Conservation (phyloP, 148 eudicot genomes). For the Oxyria digyna region DNA sequence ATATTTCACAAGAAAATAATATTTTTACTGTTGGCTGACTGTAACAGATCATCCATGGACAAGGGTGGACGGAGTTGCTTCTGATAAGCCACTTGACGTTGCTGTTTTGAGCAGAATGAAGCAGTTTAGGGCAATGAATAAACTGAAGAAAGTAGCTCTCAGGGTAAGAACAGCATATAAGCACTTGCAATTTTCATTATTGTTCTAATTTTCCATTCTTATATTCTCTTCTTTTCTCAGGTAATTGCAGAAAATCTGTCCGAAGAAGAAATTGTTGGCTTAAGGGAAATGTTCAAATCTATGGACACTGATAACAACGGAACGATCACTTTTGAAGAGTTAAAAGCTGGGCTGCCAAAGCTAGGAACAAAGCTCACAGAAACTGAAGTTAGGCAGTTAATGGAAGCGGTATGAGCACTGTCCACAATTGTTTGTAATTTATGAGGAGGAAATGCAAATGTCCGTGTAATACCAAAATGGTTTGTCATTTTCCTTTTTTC, state of each 20-base stretch:
- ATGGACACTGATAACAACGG: slow-evolving; percentile 91
- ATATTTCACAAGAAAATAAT: background rate
- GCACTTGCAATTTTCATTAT: background rate
- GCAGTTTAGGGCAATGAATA: slow-evolving; percentile 99
- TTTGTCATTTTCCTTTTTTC: background rate
- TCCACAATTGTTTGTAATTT: background rate
- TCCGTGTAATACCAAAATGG: background rate
- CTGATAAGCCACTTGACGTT: slow-evolving; percentile 93
- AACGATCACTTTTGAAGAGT: slow-evolving; percentile 84
- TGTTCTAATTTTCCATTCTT: slow-evolving; percentile 4
- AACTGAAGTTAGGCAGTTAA: slow-evolving; percentile 81
- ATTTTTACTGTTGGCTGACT: background rate
- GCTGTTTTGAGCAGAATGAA: slow-evolving; percentile 94
- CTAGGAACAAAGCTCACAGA: slow-evolving; percentile 82
- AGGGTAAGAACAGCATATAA: slow-evolving; percentile 36
- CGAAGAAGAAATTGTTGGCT: slow-evolving; percentile 91
- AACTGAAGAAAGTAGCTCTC: slow-evolving; percentile 90
- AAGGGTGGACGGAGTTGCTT: slow-evolving; percentile 95
- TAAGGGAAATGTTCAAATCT: slow-evolving; percentile 93
- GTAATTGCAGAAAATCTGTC: slow-evolving; percentile 95
- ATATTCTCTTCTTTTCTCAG: slow-evolving; percentile 24
- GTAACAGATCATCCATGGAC: slow-evolving; percentile 89
- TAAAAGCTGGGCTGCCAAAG: slow-evolving; percentile 85
- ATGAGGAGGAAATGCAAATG: background rate
- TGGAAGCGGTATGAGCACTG: slow-evolving; percentile 73